phyloP scores from a whole-genome alignment of 2,329 filamentous ascomycete species.

The Paraphaeosphaeria sporulosa region DNA sequence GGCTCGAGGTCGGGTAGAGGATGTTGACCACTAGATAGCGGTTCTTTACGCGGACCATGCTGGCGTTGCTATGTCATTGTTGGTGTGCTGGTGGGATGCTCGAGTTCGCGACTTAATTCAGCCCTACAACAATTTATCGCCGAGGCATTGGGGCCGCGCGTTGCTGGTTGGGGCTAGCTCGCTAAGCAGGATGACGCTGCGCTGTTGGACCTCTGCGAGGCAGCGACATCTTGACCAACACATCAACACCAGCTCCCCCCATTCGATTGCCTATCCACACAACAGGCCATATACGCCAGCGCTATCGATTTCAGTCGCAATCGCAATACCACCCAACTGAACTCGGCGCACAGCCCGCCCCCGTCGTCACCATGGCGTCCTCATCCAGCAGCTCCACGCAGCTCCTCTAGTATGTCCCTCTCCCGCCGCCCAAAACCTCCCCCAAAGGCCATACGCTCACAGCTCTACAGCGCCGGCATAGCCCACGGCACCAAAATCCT shows the following conservation, averaged over 20 bases:
- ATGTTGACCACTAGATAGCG: conserved; percentile 96
- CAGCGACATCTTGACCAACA: conserved; percentile 1
- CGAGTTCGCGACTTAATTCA: conserved; percentile 13
- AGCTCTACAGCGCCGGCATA: conserved; percentile 77
- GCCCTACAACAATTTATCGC: conserved; percentile 9
- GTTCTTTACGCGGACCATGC: conserved; percentile 95
- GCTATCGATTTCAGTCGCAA: neutral
- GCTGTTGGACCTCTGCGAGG: conserved; percentile 2
- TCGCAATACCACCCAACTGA: neutral
- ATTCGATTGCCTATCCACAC: no score
- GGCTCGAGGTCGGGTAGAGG: conserved; percentile 74
- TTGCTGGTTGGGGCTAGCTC: conserved; percentile 1
- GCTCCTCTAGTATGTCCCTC: conserved; percentile 47
- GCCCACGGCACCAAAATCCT: conserved; percentile 93
- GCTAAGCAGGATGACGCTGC: conserved; percentile 11
- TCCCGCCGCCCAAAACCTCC: neutral
- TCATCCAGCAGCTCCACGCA: conserved; percentile 46
- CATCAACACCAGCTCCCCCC: neutral
- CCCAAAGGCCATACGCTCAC: conserved; percentile 9
- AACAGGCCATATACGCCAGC: neutral
- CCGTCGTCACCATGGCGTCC: conserved; percentile 42
- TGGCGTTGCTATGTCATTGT: neutral
- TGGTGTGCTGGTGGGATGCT: neutral
- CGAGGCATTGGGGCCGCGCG: neutral
- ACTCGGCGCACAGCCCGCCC: neutral